phyloP scores from a whole-genome alignment of 2,329 filamentous ascomycete species.

The Dichotomopilus funicola region DNA sequence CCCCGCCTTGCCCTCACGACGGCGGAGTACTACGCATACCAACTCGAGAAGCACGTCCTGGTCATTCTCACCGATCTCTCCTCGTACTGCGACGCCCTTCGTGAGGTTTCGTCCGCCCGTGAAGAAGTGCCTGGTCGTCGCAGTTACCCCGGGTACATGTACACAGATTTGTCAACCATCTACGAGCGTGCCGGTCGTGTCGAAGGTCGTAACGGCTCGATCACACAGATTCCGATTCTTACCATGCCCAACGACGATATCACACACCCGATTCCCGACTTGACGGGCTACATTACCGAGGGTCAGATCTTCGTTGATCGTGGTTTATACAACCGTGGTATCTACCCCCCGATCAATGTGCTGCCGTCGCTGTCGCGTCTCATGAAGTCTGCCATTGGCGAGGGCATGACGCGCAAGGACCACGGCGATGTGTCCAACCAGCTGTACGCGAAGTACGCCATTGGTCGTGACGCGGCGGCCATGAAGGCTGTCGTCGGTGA shows the following conservation, averaged over 20 bases:
- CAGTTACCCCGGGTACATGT: slow-evolving; percentile 99
- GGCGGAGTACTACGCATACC: slow-evolving; percentile 99
- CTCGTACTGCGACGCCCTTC: slow-evolving; percentile 96
- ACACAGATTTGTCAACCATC: slow-evolving; percentile 99
- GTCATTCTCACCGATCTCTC: slow-evolving; percentile 98
- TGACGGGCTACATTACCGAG: slow-evolving; percentile 98
- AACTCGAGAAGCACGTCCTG: slow-evolving; percentile 98
- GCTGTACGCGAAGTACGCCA: slow-evolving; percentile 98
- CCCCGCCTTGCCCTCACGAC: slow-evolving; percentile 96
- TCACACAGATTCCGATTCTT: slow-evolving; percentile 97
- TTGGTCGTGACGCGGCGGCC: slow-evolving; percentile 92
- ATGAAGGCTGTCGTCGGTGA: slow-evolving; percentile 99
- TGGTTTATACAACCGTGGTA: slow-evolving; percentile 87
- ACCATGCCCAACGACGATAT: slow-evolving; percentile 99
- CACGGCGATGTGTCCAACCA: slow-evolving; percentile 99
- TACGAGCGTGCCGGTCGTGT: slow-evolving; percentile 99
- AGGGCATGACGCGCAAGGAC: slow-evolving; percentile 92
- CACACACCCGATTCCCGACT: slow-evolving; percentile 95
- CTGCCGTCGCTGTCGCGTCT: slow-evolving; percentile 95
- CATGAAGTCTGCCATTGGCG: slow-evolving; percentile 99
- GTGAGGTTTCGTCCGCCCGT: slow-evolving; percentile 94
- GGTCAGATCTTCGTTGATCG: slow-evolving; percentile 98
- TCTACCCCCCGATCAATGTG: slow-evolving; percentile 98
- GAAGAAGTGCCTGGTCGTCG: slow-evolving; percentile 98
- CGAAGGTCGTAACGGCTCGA: slow-evolving; percentile 91